Percentiles rank a stretch among this genome's conserved stretches.
These are phyloP conservation scores for Salix exigua DNA, from an alignment of 345 rosid genomes.

Conservation along the genomic window DNA sequence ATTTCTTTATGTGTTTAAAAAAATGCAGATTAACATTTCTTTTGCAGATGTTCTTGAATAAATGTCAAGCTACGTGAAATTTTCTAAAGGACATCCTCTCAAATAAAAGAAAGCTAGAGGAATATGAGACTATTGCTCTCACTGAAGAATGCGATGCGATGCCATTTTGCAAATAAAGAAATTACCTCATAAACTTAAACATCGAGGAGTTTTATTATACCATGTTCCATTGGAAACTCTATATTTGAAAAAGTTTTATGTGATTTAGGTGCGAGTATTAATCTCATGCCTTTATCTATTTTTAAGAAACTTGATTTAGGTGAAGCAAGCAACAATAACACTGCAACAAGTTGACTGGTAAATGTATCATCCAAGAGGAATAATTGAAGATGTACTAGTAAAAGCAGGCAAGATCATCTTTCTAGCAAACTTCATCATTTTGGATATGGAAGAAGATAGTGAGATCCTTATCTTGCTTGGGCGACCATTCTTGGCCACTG, in stretches of 20 bases:
- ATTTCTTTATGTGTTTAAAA: background rate
- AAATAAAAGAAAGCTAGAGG: background rate
- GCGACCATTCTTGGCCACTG: background rate
- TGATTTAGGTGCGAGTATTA: background rate
- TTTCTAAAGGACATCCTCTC: background rate
- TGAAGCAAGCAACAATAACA: background rate
- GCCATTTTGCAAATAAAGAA: background rate
- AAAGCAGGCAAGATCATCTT: background rate
- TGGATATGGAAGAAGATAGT: background rate
- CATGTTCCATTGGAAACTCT: background rate
- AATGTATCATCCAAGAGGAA: background rate
- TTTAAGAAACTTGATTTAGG: background rate
- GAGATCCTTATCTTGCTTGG: background rate
- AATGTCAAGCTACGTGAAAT: background rate
- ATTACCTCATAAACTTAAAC: background rate
- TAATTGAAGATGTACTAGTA: background rate
- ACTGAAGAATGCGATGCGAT: background rate
- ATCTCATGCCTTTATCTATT: background rate
- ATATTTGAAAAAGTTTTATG: background rate
- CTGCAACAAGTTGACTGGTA: background rate
- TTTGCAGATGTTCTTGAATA: background rate
- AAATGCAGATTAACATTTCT: background rate
- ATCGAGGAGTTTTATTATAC: background rate
- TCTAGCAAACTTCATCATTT: background rate
- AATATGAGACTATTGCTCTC: background rate